Base-by-base conservation (phyloP, 2,329 filamentous ascomycete genomes). In the Stemphylium beticola region DNA sequence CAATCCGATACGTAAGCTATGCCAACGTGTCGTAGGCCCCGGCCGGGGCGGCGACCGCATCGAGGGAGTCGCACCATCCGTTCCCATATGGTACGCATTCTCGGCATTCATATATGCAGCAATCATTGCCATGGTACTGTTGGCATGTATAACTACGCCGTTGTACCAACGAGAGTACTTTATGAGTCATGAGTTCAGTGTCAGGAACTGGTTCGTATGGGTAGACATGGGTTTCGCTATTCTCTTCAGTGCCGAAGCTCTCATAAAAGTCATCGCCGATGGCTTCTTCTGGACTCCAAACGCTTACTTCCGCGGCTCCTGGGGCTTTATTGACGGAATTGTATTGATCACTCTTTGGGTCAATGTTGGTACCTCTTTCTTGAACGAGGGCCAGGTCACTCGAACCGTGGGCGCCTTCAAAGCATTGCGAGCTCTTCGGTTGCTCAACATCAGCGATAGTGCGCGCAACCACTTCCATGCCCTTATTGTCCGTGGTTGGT, bases 221-320 rank as follows among this genome's bases (percentile, higher is more conserved):
- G 91, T 91, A 11, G 95, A 99, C 74, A 82, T 96, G 75, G 88
- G 90, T 6, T 99, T 99, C 72, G 92, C 93, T 2, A 76, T 89
- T 1, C 77, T 99, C 12, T 99, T 99, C 77, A 90, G 89, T 0
- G 71, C 91, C 6, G 95, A 99, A 75, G 92, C 93, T 0, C 69
- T 87, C 5, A 93, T 99, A 78, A 99, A 99, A 74, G 87, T 96
- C 50, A 87, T 99, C 66, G 95, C 95, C 0, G 95, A 99, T 77
- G 95, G 95, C 7, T 90, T 96, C 66, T 90, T 97, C 73, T 98
- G 91, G 86, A 97, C 95, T 0, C 95, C 95, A 0, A 97, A 99
- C 76, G 96, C 96, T 2, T 99, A 96, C 72, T 92, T 97, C 73
- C 88, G 95, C 66, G 93, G 93, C 70, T 93, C 93, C 0, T 99